phyloP scores from a whole-genome alignment of 176 grass and related monocot genomes.

The Oryza longistaminata region DNA sequence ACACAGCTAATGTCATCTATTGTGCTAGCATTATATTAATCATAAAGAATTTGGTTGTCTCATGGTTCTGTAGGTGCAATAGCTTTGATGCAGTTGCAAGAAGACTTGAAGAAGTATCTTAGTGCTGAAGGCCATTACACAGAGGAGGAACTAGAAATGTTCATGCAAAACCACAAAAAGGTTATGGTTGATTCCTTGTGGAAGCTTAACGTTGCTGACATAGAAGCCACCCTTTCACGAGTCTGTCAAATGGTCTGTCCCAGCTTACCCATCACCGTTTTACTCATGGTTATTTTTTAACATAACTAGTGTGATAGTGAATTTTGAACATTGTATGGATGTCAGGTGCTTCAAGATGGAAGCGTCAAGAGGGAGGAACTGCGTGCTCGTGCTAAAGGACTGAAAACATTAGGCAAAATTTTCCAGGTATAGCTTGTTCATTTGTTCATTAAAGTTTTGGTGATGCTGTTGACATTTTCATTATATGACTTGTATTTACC shows the following conservation, averaged over 20 bases:
- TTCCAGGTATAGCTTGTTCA: slow-evolving; percentile 68
- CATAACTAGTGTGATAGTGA: neutral
- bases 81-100: slow-evolving; percentile 95
- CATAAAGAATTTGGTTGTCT: slow-evolving; percentile 21
- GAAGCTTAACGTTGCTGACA: slow-evolving; percentile 99
- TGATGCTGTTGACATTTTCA: slow-evolving; percentile 22
- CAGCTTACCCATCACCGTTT: slow-evolving; percentile 33
- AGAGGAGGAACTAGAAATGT: slow-evolving; percentile 78
- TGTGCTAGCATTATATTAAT: slow-evolving; percentile 16
- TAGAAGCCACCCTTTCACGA: slow-evolving; percentile 86
- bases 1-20: neutral
- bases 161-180: slow-evolving; percentile 86
- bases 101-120: slow-evolving; percentile 79
- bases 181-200: slow-evolving; percentile 95
- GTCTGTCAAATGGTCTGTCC: slow-evolving; percentile 93
- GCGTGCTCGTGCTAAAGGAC: slow-evolving; percentile 82
- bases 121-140: slow-evolving; percentile 76
- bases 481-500: slow-evolving; percentile 35
- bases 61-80: slow-evolving; percentile 72
- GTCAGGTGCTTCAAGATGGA: slow-evolving; percentile 84
- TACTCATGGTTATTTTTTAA: neutral
- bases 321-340: slow-evolving; percentile 30
- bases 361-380: slow-evolving; percentile 77
- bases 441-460: neutral
- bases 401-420: slow-evolving; percentile 93